Conservation (phyloP, 2,329 filamentous ascomycete species). For the Penicillium polonicum region DNA sequence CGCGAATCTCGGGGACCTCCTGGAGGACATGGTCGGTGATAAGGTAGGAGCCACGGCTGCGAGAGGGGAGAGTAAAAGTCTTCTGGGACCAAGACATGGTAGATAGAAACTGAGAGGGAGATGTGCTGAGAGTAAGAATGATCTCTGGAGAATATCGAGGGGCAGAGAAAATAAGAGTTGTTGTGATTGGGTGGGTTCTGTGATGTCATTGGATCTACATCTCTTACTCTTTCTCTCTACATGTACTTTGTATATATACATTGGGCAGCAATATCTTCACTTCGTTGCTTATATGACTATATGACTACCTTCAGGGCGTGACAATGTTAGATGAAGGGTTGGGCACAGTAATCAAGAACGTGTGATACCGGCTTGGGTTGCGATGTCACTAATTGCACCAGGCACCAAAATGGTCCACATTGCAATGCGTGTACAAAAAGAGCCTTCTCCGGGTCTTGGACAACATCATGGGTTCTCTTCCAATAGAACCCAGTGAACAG, state of each 20-base stretch:
- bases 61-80: constrained; percentile 72
- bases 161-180: constrained; percentile 44
- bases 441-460: too few relatives aligned
- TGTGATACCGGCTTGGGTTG: too few relatives aligned
- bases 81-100: constrained; percentile 77
- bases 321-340: not conserved
- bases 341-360: not conserved
- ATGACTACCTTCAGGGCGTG: not conserved
- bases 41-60: constrained; percentile 81
- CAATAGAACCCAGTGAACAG: too few relatives aligned
- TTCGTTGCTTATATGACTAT: not conserved
- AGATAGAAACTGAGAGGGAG: constrained; percentile 10
- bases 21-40: constrained; percentile 73
- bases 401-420: too few relatives aligned
- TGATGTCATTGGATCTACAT: constrained; percentile 31
- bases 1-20: constrained; percentile 72
- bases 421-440: too few relatives aligned
- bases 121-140: constrained; percentile 23
- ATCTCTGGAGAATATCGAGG: not conserved
- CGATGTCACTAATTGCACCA: too few relatives aligned
- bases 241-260: not conserved
- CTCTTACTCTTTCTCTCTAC: not conserved
- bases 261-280: not conserved
- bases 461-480: too few relatives aligned
- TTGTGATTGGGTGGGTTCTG: constrained; percentile 46